Base-by-base conservation (phyloP, 2,329 filamentous ascomycete genomes). In the Lecanicillium sp. region DNA sequence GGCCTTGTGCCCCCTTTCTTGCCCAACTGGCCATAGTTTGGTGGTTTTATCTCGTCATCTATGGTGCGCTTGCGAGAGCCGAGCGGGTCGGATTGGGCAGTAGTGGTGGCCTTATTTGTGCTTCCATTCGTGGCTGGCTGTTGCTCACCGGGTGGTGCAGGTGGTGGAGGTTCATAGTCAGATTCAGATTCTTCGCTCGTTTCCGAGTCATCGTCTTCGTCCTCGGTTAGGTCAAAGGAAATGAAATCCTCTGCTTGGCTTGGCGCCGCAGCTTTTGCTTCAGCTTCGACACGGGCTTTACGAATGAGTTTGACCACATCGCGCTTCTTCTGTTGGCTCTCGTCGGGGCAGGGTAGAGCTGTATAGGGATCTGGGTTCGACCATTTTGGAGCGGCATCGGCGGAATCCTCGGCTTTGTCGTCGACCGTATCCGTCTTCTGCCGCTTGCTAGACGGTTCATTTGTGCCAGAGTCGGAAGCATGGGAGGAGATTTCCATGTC, bases 351-450 rank as follows among this genome's bases (percentile, higher is more conserved):
- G 8, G 90, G 90, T 9, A 95, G 68, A 3, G 79, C 84, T 5
- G 87, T 94, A 60, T 97, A 96, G 0, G 89, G 88, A 57, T 97
- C 90, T 4, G 90, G 89, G 50, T 97, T 97, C 4, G 88, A 95
- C 90, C 90, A 97, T 58, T 84, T 88, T 3, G 88, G 87, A 5
- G 57, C 61, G 12, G 66, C 62, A 39, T 68, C 55, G 44, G 62
- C 66, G 17, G 59, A 53, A n/a, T 63, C 55, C 8, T 57, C 57
- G 13, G 52, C 25, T 12, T 29, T 45, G 4, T 56, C 45, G 8
- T 57, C 56, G 13, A 52, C 25, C 14, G 29, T 46, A 4, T 56
- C 45, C 3, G 48, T 49, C 9, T 51, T 37, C 4, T 51, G 57
- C 56, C 45, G 53, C 38, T 65, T 65, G 39, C 58, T 58, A 4